Evolutionary conservation across 148 eudicot genomes (phyloP), one percentile per base, ranked within the genome.

Genomic region (Cornus suecica): DNA sequence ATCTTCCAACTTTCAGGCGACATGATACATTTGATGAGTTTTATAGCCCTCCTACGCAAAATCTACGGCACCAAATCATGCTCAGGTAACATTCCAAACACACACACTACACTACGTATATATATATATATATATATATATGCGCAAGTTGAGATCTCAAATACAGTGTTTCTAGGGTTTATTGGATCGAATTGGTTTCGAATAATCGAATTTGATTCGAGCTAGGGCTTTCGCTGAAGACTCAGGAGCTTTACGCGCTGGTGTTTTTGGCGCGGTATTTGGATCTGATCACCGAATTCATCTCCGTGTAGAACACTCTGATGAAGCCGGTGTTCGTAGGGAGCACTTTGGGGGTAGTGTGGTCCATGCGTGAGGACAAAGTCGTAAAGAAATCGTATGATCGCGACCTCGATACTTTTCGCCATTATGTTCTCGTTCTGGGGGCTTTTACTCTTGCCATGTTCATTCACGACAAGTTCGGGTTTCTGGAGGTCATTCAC

Each of bases 211-310:
- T 61, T 22, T 4, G 31, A 16, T n/a, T n/a, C 30, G 72, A 15
- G 62, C 48, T 68, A 94, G 99, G 99, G 67, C 85, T 94, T 79
- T 94, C 99, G 34, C 75, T 92, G 83, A 94, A 94, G 94, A 94
- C 99, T 30, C 99, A 94, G 81, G 97, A 92, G 89, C 83, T 94
- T 66, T 94, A 87, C 78, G 92, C 93, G 16, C 42, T 92, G 66
- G 97, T 94, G 48, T 94, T 92, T 72, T 42, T 87, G 80, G 73
- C 95, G 58, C 98, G 98, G 34, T 94, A 94, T 78, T 80, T 94
- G 83, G 97, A 94, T 84, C 80, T 94, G 56, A 89, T 92, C 66
- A 88, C 97, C 22, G 91, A 84, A 71, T 94, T 85, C 78, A 78
- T 92, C 24, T 94, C 98, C 14, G 64, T 90, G 14, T 94, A 94